Evolutionary conservation across 2,329 filamentous ascomycete species (phyloP).

Genomic region (Fusarium anthophilum): DNA sequence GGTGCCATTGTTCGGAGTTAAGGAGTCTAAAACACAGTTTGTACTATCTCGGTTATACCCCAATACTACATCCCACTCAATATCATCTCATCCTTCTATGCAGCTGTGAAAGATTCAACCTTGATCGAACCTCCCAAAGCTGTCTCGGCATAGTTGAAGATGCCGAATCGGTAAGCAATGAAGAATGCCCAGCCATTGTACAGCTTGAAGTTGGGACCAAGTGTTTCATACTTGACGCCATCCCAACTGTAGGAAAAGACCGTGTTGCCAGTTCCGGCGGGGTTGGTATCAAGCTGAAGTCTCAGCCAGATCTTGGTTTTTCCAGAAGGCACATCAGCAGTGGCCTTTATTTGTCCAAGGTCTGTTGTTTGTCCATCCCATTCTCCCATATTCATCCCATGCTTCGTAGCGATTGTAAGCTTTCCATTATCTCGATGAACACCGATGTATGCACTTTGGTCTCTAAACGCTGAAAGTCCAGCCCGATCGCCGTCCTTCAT

Average conservation of each 20-base stretch:
- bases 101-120: slow-evolving; percentile 30
- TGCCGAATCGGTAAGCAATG: slow-evolving; percentile 58
- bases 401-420: slow-evolving; percentile 47
- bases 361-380: slow-evolving; percentile 33
- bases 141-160: slow-evolving; percentile 60
- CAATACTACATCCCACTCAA: background rate
- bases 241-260: slow-evolving; percentile 35
- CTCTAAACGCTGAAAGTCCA: slow-evolving; percentile 63
- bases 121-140: slow-evolving; percentile 50
- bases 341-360: slow-evolving; percentile 32
- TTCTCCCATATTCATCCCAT: slow-evolving; percentile 52
- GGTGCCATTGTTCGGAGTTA: background rate
- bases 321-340: slow-evolving; percentile 30
- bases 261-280: slow-evolving; percentile 31
- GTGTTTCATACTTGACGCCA: slow-evolving; percentile 22
- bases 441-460: slow-evolving; percentile 63
- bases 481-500: slow-evolving; percentile 63
- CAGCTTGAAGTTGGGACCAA: slow-evolving; percentile 49
- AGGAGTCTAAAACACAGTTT: background rate
- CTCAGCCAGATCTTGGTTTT: slow-evolving; percentile 37
- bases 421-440: slow-evolving; percentile 48
- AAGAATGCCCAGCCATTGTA: slow-evolving; percentile 58
- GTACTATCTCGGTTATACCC: background rate
- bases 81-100: background rate
- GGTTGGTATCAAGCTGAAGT: slow-evolving; percentile 38